These are phyloP conservation scores for Setaria italica DNA, from an alignment of 202 grass and related monocot genomes.

Conservation along the genomic window DNA sequence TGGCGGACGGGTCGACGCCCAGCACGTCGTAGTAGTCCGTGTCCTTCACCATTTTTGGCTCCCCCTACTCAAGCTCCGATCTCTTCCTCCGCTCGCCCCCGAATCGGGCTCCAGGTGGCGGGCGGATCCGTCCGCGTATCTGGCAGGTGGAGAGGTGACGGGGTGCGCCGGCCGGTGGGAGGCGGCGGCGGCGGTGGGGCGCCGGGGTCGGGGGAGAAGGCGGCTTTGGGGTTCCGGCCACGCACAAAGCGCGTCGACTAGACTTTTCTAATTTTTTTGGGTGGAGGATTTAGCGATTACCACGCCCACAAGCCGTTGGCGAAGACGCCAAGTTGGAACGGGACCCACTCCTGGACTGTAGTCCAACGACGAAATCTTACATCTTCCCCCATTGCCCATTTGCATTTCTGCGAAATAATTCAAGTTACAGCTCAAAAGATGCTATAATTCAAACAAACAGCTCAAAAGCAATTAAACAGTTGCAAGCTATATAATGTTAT, in stretches of 20 bases:
- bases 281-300: constrained; percentile 26
- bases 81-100: constrained; percentile 23
- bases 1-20: constrained; percentile 71
- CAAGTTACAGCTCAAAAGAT: background rate
- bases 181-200: background rate
- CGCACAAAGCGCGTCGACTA: constrained; percentile 47
- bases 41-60: constrained; percentile 79
- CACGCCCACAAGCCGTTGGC: background rate
- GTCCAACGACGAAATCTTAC: background rate
- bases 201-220: constrained; percentile 18
- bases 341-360: background rate
- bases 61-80: constrained; percentile 29
- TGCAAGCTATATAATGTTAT: background rate
- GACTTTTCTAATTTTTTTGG: background rate
- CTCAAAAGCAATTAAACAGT: background rate
- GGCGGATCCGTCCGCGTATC: constrained; percentile 18
- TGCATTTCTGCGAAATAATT: background rate
- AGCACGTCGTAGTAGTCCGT: constrained; percentile 93
- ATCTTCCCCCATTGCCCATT: background rate
- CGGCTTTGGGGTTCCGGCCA: constrained; percentile 49
- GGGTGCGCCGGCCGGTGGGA: background rate
- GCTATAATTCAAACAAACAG: constrained; percentile 1
- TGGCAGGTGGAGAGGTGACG: background rate
- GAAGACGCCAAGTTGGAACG: constrained; percentile 31
- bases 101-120: background rate